phyloP scores from a whole-genome alignment of 2,329 filamentous ascomycete species.

The Ceratocystis albifundus region DNA sequence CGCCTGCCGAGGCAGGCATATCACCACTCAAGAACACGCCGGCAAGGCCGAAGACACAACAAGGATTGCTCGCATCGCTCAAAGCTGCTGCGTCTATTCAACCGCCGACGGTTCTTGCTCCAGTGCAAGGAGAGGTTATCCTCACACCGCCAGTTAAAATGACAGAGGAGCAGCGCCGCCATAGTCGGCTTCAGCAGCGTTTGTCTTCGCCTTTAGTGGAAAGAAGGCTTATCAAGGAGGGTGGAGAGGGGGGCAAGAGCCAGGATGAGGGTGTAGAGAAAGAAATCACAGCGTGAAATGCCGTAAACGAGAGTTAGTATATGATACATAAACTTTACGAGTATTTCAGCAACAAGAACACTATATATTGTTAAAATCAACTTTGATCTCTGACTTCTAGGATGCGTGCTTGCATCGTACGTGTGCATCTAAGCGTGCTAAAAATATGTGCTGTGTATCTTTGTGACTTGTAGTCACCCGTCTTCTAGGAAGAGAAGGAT shows the following conservation, averaged over 20 bases:
- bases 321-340: neutral
- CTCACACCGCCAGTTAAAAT: slow-evolving; percentile 51
- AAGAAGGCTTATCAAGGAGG: neutral
- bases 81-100: slow-evolving; percentile 40
- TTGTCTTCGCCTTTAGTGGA: slow-evolving; percentile 10
- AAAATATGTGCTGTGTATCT: no score
- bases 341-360: no score
- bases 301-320: neutral
- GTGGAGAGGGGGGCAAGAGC: slow-evolving; percentile 17
- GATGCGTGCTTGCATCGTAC: neutral
- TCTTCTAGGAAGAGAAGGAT: neutral
- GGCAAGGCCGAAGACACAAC: slow-evolving; percentile 28
- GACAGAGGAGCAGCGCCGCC: slow-evolving; percentile 28
- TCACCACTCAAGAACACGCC: slow-evolving; percentile 45
- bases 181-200: slow-evolving; percentile 20
- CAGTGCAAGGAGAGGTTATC: slow-evolving; percentile 45
- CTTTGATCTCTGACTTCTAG: neutral
- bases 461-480: no score
- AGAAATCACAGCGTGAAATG: neutral
- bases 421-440: no score
- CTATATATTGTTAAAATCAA: no score
- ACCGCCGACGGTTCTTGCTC: slow-evolving; percentile 46
- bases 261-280: neutral
- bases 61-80: slow-evolving; percentile 24
- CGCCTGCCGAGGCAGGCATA: slow-evolving; percentile 36